Evolutionary conservation across 23 red algal species (phyloP), one percentile per base, ranked within the genome.

Genomic region (Chondrus crispus): DNA sequence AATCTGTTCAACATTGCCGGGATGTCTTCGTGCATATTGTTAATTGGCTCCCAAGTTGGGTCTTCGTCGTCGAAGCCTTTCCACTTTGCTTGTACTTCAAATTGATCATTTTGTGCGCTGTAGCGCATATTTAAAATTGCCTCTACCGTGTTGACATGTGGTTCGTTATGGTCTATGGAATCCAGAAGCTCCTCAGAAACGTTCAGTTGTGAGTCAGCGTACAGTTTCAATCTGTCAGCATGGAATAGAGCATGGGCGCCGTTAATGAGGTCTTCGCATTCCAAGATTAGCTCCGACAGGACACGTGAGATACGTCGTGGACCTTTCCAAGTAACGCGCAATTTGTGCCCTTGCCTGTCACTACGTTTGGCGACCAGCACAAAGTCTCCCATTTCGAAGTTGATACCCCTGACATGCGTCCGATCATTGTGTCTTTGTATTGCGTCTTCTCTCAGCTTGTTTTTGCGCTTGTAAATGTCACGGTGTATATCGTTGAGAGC

Each of bases 401-500:
- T 88, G 32, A 36, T 3, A 29, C 7, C 33, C 32, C 5, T 18
- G 16, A 88, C 84, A 33, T 75, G 11, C 10, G 33, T 74, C 37
- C 74, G 71, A 5, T 35, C 19, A 64, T 88, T 88, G 49, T 74
- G 84, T 2, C 40, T 50, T 14, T 46, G 18, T 9, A 89, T 63
- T 32, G 7, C 33, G 3, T 13, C 3, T 26, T 78, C 35, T 2
- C 44, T 46, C 63, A 44, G 42, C 48, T 57, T 62, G 2, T 16
- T 39, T 78, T 10, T 28, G 38, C 36, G 33, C 2, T 37, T 44
- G 7, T 3, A 6, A 48, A 89, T 69, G 9, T 60, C 54, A 20
- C 64, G 57, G 22, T 89, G 68, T 69, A 77, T 76, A 12, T 2
- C 26, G 46, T 57, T 45, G 9, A 89, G 53, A 51, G 85, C 26